Conservation (phyloP, 495 filamentous ascomycete species). For the Chaetomium tenue region DNA sequence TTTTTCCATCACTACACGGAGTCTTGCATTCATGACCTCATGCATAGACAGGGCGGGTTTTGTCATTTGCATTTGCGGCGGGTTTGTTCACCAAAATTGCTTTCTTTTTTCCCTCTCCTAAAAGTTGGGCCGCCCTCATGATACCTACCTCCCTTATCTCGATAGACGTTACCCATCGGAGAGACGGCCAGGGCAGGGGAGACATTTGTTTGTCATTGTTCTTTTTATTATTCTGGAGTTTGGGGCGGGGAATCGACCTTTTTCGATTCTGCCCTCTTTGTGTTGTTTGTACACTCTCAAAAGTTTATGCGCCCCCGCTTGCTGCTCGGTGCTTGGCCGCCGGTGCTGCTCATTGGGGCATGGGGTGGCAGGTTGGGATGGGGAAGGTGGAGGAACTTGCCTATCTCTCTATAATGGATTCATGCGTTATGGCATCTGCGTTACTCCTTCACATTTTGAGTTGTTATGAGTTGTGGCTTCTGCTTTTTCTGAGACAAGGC, state of each 20-base stretch:
- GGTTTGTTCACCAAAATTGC: slow-evolving; percentile 37
- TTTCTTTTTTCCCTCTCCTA: slow-evolving; percentile 3
- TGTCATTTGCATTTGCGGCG: slow-evolving; percentile 45
- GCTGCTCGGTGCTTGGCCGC: not conserved
- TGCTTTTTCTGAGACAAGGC: not conserved
- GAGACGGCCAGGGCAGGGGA: slow-evolving; percentile 13
- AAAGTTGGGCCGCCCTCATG: slow-evolving; percentile 28
- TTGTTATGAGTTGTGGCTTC: not conserved
- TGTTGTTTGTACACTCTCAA: slow-evolving; percentile 11
- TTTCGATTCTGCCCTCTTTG: slow-evolving; percentile 13
- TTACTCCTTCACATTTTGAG: not conserved
- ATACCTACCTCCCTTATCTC: slow-evolving; percentile 37
- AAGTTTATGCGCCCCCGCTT: slow-evolving; percentile 1
- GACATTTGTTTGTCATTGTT: slow-evolving; percentile 15
- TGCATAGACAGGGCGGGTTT: slow-evolving; percentile 44
- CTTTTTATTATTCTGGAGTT: slow-evolving; percentile 16
- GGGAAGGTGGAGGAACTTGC: not conserved
- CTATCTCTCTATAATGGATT: slow-evolving; percentile 12
- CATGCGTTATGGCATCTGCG: not conserved
- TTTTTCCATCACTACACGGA: slow-evolving; percentile 33
- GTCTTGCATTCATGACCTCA: slow-evolving; percentile 37
- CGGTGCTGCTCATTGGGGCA: not conserved
- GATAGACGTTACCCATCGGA: slow-evolving; percentile 27
- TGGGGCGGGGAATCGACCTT: slow-evolving; percentile 8
- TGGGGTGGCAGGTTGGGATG: not conserved